These are phyloP conservation scores for Suillus ampliporus DNA, from an alignment of 768 basidiomycete species.

Conservation along the genomic window DNA sequence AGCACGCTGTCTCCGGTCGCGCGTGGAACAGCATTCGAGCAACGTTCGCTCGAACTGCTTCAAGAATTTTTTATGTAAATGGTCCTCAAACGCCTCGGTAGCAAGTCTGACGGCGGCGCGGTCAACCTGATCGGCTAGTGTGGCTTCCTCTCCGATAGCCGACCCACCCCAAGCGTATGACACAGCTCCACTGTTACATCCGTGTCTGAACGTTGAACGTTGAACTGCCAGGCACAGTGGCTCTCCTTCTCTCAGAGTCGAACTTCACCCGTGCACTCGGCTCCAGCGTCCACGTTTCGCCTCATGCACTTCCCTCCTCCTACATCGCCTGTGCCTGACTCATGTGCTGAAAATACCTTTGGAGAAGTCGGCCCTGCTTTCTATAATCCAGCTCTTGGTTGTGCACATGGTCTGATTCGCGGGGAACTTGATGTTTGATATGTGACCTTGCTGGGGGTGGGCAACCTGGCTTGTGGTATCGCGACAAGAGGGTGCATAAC, in stretches of 20 bases:
- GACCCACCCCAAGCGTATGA: conserved; percentile 62
- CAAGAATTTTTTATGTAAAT: conserved; percentile 75
- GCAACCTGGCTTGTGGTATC: conserved; percentile 48
- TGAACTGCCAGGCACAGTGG: conserved; percentile 52
- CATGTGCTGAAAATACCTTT: conserved; percentile 11
- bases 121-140: conserved; percentile 92
- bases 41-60: conserved; percentile 64
- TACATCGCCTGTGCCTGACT: neutral
- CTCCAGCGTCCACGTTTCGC: conserved; percentile 78
- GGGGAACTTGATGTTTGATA: conserved; percentile 68
- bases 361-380: conserved; percentile 54
- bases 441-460: conserved; percentile 32
- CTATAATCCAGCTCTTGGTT: conserved; percentile 73
- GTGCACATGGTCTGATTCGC: conserved; percentile 56
- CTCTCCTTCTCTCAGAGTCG: conserved; percentile 80
- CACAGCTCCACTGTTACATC: conserved; percentile 33
- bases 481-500: conserved; percentile 29
- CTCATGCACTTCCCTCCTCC: conserved; percentile 74
- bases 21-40: conserved; percentile 78
- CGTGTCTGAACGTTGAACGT: conserved; percentile 13
- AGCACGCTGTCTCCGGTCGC: conserved; percentile 55
- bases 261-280: conserved; percentile 75
- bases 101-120: conserved; percentile 87
- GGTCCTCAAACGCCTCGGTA: conserved; percentile 79
- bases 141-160: conserved; percentile 74